Base-by-base conservation (phyloP, 176 grass and related monocot genomes). In the Poa annua region DNA sequence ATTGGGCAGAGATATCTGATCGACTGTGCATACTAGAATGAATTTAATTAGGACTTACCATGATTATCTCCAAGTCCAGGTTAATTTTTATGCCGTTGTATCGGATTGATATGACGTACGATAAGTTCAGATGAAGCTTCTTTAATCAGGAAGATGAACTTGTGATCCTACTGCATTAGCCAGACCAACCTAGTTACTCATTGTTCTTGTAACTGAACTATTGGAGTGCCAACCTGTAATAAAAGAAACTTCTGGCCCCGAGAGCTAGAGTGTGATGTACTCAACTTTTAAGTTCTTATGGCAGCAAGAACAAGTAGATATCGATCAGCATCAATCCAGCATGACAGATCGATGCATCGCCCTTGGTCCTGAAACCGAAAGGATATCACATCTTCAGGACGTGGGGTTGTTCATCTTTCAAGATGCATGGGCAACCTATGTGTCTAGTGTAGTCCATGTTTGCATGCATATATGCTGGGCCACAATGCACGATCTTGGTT, bases 361-460 rank as follows among this genome's bases (percentile, higher is more conserved):
- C 71, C 63, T 68, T 89, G 88, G 88, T 72, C 78, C 72, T 71
- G 44, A n/a, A 71, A 72, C 68, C 42, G 47, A 74, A 81, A 68
- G 85, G 42, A 71, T 70, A 73, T 72, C 81, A 64, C 61, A 24
- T 20, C 14, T 74, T 83, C 8, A 20, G 80, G 17, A 11, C 44
- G 44, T 84, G 86, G 73, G 78, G 54, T 7, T 77, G 12, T 77
- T 48, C 66, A 52, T 77, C 71, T 36, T 85, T 77, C 61, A 75
- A 70, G 82, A 89, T 77, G 71, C 71, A 74, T 74, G 77, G 82
- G 71, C 62, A 38, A 62, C 82, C 71, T 85, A 76, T 25, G 38
- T 26, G 59, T 66, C 35, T 42, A 65, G 66, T 47, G 51, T 56
- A 80, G 60, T 81, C 70, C 70, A 81, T 53, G 7, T 24, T 73